Base-by-base conservation (phyloP, 2,329 filamentous ascomycete species). In the Chaetomiaceae sp. region DNA sequence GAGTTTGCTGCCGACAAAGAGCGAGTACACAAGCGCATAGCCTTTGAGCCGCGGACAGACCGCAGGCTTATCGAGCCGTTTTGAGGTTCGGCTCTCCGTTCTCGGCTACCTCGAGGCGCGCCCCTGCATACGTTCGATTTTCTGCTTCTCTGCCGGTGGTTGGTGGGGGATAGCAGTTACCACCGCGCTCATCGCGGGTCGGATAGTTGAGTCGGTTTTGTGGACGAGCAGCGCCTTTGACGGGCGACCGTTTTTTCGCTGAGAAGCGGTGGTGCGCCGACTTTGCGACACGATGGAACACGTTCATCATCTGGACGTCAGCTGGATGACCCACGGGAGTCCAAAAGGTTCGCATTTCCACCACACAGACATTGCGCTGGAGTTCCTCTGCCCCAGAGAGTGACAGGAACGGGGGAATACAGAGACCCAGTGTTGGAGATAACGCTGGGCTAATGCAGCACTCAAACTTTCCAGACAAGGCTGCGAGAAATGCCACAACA, bases 311-410 rank as follows among this genome's bases (percentile, higher is more conserved):
- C 79, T 94, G 61, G 88, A 95, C 68, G 88, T 94, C 62, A 89
- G 85, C 67, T 95, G 88, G 88, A 85, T 94, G 73, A 76, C 76
- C 58, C 86, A 93, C 68, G 85, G 86, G 62, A 80, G 84, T 58
- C 81, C 83, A 54, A 89, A 86, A 84, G 88, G 88, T 87, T 74
- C 67, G 76, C 68, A 48, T 39, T n/a, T 39, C 38, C 44, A 24
- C 32, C 22, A n/a, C 14, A 12, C 19, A 7, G 18, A 22, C 20
- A 15, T 47, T 46, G 38, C 35, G 20, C 27, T 10, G 12, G n/a
- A 29, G 8, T 14, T 17, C 10, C 36, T 30, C 17, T 20, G n/a
- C 15, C 27, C 27, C 4, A 3, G 27, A 4, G 14, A 11, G 27
- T 9, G 27, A 29, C 14, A 29, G 27, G 33, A 19, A 34, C 4